A percentile compares a stretch with the other conserved stretches of the same genome.
phyloP scores from a whole-genome alignment of 1,284 basidiomycete genomes.

The Trametes polyzona region DNA sequence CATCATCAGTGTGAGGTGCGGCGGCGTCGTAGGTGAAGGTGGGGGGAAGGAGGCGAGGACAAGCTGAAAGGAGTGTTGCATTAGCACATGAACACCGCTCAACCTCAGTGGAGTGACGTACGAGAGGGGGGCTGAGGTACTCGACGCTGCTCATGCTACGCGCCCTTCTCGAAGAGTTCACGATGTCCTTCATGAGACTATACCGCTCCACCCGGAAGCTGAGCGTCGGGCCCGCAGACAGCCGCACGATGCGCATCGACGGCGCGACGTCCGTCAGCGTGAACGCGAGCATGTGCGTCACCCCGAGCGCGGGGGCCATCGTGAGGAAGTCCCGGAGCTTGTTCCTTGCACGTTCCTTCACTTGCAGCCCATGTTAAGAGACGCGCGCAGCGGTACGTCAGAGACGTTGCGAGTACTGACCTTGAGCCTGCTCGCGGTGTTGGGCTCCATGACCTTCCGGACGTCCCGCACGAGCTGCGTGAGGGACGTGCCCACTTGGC shows the following conservation, averaged over 20 bases:
- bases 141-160: conserved; percentile 78
- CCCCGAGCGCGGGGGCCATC: conserved; percentile 90
- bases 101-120: conserved; percentile 47
- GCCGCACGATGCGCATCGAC: conserved; percentile 85
- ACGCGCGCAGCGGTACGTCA: not conserved
- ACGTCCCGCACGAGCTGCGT: conserved; percentile 90
- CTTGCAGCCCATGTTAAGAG: conserved; percentile 31
- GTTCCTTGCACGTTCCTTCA: conserved; percentile 89
- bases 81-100: not conserved
- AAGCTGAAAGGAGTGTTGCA: conserved; percentile 46
- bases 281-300: conserved; percentile 94
- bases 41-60: conserved; percentile 79
- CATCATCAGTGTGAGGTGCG: conserved; percentile 74
- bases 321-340: conserved; percentile 94
- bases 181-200: conserved; percentile 85
- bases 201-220: conserved; percentile 95
- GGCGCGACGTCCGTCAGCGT: conserved; percentile 86
- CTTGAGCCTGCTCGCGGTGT: conserved; percentile 90
- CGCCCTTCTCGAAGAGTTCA: conserved; percentile 68
- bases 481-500: conserved; percentile 88
- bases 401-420: conserved; percentile 48
- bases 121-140: conserved; percentile 85
- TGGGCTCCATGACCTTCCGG: conserved; percentile 96
- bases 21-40: conserved; percentile 69
- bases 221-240: conserved; percentile 93